These are phyloP conservation scores for Torulaspora quercuum DNA, from an alignment of 805 yeast genomes.

Conservation along the genomic window DNA sequence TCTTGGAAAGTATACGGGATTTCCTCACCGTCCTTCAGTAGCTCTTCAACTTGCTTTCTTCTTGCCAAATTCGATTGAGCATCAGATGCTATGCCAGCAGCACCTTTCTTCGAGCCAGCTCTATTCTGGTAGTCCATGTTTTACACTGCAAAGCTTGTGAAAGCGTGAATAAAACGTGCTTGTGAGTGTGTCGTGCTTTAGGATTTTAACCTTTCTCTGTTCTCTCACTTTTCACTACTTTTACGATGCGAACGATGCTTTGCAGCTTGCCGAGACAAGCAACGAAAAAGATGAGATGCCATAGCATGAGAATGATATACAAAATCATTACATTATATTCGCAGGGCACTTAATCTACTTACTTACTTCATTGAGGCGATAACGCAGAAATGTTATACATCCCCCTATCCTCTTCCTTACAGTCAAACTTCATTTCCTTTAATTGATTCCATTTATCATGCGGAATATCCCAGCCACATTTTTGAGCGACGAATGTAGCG, in stretches of 20 bases:
- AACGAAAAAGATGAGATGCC: too few relatives aligned
- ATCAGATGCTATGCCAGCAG: conserved; percentile 81
- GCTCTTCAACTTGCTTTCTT: conserved; percentile 61
- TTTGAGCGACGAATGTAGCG: conserved; percentile 58
- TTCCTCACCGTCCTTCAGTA: conserved; percentile 43
- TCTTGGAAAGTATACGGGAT: conserved; percentile 41
- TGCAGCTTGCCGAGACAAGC: too few relatives aligned
- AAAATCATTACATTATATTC: too few relatives aligned
- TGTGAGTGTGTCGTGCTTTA: too few relatives aligned
- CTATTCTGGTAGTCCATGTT: conserved; percentile 84
- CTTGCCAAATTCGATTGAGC: conserved; percentile 68
- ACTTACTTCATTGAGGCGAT: conserved; percentile 5
- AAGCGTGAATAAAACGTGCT: too few relatives aligned
- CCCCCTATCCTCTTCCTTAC: conserved; percentile 32
- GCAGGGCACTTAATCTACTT: not conserved
- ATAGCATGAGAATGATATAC: too few relatives aligned
- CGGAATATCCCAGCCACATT: conserved; percentile 57
- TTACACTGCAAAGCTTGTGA: too few relatives aligned
- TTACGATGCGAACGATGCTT: too few relatives aligned
- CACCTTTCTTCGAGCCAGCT: conserved; percentile 87
- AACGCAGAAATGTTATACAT: conserved; percentile 27
- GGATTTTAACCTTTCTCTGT: too few relatives aligned
- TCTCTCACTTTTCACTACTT: too few relatives aligned
- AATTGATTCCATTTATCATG: conserved; percentile 47
- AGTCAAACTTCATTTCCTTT: conserved; percentile 22